Base-by-base conservation (phyloP, 2,329 filamentous ascomycete species). In the Penicillium sp. region DNA sequence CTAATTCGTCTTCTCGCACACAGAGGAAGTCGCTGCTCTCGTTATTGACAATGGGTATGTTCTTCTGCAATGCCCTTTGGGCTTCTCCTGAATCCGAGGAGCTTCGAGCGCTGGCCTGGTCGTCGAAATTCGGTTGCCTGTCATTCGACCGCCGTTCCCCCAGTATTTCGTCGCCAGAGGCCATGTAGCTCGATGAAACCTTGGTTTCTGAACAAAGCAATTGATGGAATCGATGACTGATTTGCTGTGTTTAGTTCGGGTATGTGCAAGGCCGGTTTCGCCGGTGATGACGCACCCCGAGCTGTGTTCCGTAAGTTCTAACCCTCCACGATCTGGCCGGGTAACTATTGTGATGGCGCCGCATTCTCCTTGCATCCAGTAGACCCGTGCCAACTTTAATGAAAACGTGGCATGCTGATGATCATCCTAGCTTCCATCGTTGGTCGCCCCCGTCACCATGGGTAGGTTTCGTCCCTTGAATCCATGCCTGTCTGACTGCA, bases 41-140 rank as follows among this genome's bases (percentile, higher is more conserved):
- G 94, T 99, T 82, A 97, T 99, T 83, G 94, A 99, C 92, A 99
- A 99, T 97, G 94, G 94, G 94, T 99, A 93, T 90, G 92, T 83
- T 81, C 72, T 66, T 66, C 68, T 65, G 68, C 67, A 61, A 61
- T 61, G 64, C 60, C 46, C 52, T 61, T 33, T 9, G 24, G 58
- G 58, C 47, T 55, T 60, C 64, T 60, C 65, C 70, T 65, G 68
- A 66, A 68, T 74, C 51, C 54, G 52, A 30, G 30, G 51, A 30
- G 14, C 45, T 46, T 21, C 28, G 23, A 47, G 21, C 33, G 33
- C 52, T 53, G 30, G 30, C 28, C 30, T 35, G 51, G 51, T 53
- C 28, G 28, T 47, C 59, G 40, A 28, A 45, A 50, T 68, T 63
- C 49, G 28, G 43, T 28, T 57, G 55, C 43, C 49, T 52, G 23